Evolutionary conservation across 2,329 filamentous ascomycete genomes (phyloP).

Genomic region (Penicillium sp.): DNA sequence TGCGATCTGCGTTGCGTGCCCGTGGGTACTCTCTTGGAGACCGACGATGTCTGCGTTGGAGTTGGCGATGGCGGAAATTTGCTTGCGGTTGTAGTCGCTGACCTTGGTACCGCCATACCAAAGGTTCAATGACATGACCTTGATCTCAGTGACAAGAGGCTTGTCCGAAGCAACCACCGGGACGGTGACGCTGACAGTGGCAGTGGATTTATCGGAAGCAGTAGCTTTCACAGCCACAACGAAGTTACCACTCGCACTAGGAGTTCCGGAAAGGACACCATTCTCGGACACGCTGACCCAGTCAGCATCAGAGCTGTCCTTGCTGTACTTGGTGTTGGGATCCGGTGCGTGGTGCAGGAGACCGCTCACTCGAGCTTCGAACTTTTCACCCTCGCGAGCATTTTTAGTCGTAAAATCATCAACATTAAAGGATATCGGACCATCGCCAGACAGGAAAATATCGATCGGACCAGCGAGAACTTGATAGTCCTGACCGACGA

Average conservation of each 20-base stretch:
- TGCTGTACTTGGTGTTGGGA: neutral
- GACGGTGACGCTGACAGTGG: neutral
- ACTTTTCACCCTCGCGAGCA: neutral
- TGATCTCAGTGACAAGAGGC: neutral
- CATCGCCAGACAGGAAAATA: neutral
- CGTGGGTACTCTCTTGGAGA: neutral
- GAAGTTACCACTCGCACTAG: neutral
- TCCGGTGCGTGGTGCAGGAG: neutral
- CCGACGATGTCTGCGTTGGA: neutral
- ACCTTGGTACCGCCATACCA: neutral
- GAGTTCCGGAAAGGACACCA: neutral
- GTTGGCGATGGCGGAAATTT: neutral
- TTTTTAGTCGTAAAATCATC: neutral
- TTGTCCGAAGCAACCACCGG: neutral
- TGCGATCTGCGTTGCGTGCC: neutral
- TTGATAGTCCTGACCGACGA: neutral
- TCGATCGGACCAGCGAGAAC: neutral
- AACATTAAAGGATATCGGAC: neutral
- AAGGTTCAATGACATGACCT: neutral
- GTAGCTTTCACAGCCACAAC: neutral
- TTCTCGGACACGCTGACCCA: neutral
- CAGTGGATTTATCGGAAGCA: neutral
- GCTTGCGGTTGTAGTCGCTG: neutral
- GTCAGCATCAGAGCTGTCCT: neutral
- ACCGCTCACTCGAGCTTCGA: neutral